Evolutionary conservation across 441 rosid species (phyloP), one percentile per base, ranked within the genome.

Genomic region (Pelargonium australe): DNA sequence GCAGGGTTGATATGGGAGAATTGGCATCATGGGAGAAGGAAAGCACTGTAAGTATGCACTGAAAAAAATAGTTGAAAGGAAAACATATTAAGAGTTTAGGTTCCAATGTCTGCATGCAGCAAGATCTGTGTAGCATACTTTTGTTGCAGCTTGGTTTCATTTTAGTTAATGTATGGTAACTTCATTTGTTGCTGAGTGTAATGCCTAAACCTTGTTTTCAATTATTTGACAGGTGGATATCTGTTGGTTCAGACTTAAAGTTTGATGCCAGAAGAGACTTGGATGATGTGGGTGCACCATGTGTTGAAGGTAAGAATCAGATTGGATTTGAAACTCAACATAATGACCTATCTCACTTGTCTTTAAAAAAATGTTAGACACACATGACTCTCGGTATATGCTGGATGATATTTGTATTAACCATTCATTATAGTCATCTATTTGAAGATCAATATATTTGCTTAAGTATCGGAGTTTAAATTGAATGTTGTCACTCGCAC

Each of bases 1-100:
- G 99, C 96, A 6, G 99, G 99, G 69, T 79, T 95, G 74, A 91
- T 95, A 79, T 90, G 89, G 96, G 99, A 95, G 81, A 95, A 95
- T 73, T 91, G 99, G 99, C 87, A 79, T 70, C 89, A 75, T 69
- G 88, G 86, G 74, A 87, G 96, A 84, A 85, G 80, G 80, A 95
- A 90, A 87, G 84, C 86, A 62, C 71, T 95, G 99, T 95, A 81
- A 82, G 97, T 79, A 57, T 57, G 63, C 19, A 7, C 20, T 57
- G 25, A 19, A 19, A 57, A 57, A 20, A 57, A 57, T 5, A 41
- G 8, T 41, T 41, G 44, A 41, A 57, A 57, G 63, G 28, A 57
- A 57, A 57, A 23, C 25, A 17, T 19, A 7, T 57, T 57, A 57
- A 57, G 13, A 19, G 44, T 80, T 70, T 72, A 31, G 70, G 68